Percentiles rank a stretch among this genome's conserved stretches.
Conservation (phyloP, 164 flowering plant species). For the Saururus chinensis region DNA sequence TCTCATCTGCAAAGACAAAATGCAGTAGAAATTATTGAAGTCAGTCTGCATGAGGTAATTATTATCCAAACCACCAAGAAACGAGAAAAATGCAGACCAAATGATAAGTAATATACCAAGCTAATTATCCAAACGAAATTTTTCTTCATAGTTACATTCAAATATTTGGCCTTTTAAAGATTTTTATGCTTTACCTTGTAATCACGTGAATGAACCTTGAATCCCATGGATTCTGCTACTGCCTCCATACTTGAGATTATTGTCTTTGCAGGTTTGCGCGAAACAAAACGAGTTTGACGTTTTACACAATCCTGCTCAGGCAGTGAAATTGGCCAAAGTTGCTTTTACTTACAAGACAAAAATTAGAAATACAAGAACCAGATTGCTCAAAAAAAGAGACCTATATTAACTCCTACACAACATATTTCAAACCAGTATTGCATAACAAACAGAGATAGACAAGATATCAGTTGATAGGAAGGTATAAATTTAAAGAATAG, state of each 20-base stretch:
- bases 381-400: not conserved
- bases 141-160: too few species aligned
- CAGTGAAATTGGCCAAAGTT: not conserved
- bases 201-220: constrained; percentile 73
- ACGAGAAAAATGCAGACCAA: too few species aligned
- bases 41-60: too few species aligned
- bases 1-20: constrained; percentile 46
- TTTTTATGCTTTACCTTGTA: constrained; percentile 51
- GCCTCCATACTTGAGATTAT: constrained; percentile 61
- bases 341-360: not conserved
- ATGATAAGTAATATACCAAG: too few species aligned
- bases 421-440: too few species aligned
- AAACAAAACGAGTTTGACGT: constrained; percentile 93
- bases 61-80: too few species aligned
- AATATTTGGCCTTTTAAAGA: not conserved
- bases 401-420: too few species aligned
- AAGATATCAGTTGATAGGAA: too few species aligned
- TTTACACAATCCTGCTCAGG: constrained; percentile 67
- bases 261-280: constrained; percentile 63
- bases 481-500: too few species aligned
- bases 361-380: not conserved
- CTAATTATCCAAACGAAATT: too few species aligned
- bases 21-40: too few species aligned
- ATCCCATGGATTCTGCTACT: constrained; percentile 64
- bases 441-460: too few species aligned